phyloP scores from a whole-genome alignment of 2,329 filamentous ascomycete species.

The Fusarium sp. region DNA sequence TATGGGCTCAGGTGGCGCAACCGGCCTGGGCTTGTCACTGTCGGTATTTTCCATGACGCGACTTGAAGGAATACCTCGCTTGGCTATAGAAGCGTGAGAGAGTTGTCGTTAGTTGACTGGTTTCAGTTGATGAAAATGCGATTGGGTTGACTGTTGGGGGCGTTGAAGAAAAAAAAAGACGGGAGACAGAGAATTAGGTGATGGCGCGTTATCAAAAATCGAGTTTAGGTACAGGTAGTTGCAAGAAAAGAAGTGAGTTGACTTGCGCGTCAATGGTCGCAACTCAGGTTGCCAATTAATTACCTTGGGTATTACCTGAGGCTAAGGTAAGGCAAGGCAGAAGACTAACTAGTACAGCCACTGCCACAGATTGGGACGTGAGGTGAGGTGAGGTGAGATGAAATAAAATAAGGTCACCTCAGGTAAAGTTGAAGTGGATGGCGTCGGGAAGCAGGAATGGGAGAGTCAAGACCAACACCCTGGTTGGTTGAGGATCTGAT shows the following conservation, averaged over 20 bases:
- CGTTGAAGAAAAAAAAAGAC: neutral
- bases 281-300: constrained; percentile 33
- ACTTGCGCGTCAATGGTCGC: constrained; percentile 29
- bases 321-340: constrained; percentile 15
- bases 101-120: neutral
- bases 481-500: constrained; percentile 43
- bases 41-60: constrained; percentile 40
- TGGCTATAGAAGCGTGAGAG: constrained; percentile 13
- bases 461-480: constrained; percentile 33
- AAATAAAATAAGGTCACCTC: constrained; percentile 14
- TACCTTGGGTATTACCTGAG: constrained; percentile 8
- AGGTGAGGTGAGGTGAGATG: neutral
- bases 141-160: neutral
- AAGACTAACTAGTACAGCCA: constrained; percentile 13
- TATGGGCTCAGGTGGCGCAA: constrained; percentile 42
- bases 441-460: constrained; percentile 39
- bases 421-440: constrained; percentile 24
- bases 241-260: constrained; percentile 2
- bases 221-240: constrained; percentile 13
- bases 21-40: constrained; percentile 39
- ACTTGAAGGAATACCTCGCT: constrained; percentile 13
- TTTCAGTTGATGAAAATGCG: neutral
- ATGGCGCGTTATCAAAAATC: constrained; percentile 17
- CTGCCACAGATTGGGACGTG: constrained; percentile 1
- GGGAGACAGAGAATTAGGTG: neutral